A percentile compares a stretch with the other conserved stretches of the same genome.
These are phyloP conservation scores for Auriscalpium orientale DNA, from an alignment of 768 basidiomycete genomes.

Conservation along the genomic window DNA sequence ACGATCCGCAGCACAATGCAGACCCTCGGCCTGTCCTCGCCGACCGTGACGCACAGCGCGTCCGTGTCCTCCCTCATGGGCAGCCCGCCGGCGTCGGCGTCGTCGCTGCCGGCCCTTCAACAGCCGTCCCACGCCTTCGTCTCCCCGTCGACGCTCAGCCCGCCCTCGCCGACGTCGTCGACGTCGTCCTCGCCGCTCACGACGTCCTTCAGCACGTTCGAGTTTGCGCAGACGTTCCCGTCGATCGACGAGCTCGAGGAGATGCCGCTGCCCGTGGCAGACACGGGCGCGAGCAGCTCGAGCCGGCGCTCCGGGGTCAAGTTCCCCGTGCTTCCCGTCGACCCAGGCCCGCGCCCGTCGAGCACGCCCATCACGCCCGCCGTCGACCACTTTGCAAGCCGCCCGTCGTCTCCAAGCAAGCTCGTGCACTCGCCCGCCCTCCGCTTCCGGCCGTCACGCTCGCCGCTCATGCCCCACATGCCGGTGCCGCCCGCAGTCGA, in stretches of 20 bases:
- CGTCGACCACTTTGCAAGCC: conserved; percentile 47
- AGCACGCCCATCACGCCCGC: conserved; percentile 64
- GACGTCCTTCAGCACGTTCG: conserved; percentile 35
- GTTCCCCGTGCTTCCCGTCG: conserved; percentile 38
- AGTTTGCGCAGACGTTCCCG: conserved; percentile 63
- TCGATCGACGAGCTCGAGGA: conserved; percentile 73
- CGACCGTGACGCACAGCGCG: conserved; percentile 16
- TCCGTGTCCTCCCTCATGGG: conserved; percentile 20
- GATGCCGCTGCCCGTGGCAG: conserved; percentile 41
- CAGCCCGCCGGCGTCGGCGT: conserved; percentile 16
- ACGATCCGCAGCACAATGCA: conserved; percentile 14
- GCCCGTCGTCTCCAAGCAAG: conserved; percentile 43
- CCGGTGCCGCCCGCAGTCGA: conserved; percentile 22
- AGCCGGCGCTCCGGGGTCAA: conserved; percentile 21
- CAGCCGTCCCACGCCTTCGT: conserved; percentile 47
- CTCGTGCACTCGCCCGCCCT: conserved; percentile 23
- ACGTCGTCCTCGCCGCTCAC: conserved; percentile 54
- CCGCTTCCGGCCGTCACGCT: conserved; percentile 35
- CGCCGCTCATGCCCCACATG: conserved; percentile 26
- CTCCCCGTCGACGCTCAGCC: conserved; percentile 62
- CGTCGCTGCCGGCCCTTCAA: conserved; percentile 15
- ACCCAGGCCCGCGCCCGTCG: conserved; percentile 50
- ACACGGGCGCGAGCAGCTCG: conserved; percentile 28
- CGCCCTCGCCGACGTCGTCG: conserved; percentile 69
- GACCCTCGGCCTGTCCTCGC: conserved; percentile 12